Conservation (phyloP, 129 eudicot genomes). For the Rutidosis leptorrhynchoides region DNA sequence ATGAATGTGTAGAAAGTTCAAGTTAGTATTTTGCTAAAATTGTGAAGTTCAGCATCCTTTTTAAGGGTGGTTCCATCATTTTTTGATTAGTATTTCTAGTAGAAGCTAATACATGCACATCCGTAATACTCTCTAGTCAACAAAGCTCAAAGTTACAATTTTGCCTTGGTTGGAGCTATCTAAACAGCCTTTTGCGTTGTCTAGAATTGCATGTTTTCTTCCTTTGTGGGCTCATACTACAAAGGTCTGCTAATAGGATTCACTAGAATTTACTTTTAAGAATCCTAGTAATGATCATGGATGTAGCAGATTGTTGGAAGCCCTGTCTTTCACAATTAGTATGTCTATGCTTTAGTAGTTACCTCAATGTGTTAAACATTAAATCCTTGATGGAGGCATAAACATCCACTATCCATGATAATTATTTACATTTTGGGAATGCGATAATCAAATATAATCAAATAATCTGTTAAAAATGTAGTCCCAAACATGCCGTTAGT, state of each 20-base stretch:
- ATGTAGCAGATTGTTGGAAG: conserved; percentile 4
- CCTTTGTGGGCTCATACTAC: conserved; percentile 10
- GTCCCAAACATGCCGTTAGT: too few species aligned
- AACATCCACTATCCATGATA: background rate
- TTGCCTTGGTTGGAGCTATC: conserved; percentile 12
- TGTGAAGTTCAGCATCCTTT: conserved; percentile 2
- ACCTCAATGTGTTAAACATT: background rate
- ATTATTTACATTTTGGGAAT: too few species aligned
- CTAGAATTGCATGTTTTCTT: background rate
- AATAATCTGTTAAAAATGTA: too few species aligned
- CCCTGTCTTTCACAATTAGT: background rate
- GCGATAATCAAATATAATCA: too few species aligned
- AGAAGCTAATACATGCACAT: background rate
- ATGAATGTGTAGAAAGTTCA: conserved; percentile 25
- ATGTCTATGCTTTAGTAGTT: background rate
- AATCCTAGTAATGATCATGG: background rate
- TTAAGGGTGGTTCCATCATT: background rate
- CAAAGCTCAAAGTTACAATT: background rate
- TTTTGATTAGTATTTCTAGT: background rate
- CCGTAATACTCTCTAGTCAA: too few species aligned
- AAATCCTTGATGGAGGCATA: background rate
- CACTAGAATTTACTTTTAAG: background rate
- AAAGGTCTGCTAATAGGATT: background rate
- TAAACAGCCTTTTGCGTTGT: too few species aligned
- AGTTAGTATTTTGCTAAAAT: conserved; percentile 5